Evolutionary conservation across 345 rosid species (phyloP).

Genomic region (Brassica napus): DNA sequence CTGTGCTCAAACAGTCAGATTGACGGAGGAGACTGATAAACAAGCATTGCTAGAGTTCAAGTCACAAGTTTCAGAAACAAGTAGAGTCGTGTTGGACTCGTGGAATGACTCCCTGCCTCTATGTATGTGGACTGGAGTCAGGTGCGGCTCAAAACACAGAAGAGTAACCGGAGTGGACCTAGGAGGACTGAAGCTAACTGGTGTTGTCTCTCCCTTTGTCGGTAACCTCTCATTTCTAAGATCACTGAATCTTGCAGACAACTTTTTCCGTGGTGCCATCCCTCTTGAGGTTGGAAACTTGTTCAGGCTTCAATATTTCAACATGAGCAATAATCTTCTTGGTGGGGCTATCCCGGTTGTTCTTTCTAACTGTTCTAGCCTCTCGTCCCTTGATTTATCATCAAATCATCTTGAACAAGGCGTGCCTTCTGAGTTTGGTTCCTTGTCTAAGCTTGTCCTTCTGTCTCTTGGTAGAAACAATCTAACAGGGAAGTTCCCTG

Average conservation of each 20-base stretch:
- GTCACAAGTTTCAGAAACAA: slow-evolving; percentile 25
- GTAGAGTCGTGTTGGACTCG: slow-evolving; percentile 12
- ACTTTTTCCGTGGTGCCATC: slow-evolving; percentile 17
- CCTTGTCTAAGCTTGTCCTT: slow-evolving; percentile 10
- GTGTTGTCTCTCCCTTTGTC: slow-evolving; percentile 29
- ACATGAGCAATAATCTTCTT: slow-evolving; percentile 28
- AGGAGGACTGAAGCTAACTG: slow-evolving; percentile 9
- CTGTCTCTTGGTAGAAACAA: slow-evolving; percentile 31
- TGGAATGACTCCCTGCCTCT: slow-evolving; percentile 38
- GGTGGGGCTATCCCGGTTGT: slow-evolving; percentile 24
- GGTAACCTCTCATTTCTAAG: slow-evolving; percentile 44
- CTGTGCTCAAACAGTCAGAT: slow-evolving; percentile 21
- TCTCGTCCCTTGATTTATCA: slow-evolving; percentile 27
- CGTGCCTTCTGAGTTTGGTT: slow-evolving; percentile 24
- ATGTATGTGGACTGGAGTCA: slow-evolving; percentile 34
- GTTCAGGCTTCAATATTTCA: slow-evolving; percentile 28
- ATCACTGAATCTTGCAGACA: slow-evolving; percentile 25
- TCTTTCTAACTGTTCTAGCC: slow-evolving; percentile 28
- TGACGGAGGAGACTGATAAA: slow-evolving; percentile 36
- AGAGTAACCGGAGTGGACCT: slow-evolving; percentile 34
- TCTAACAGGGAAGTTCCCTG: slow-evolving; percentile 31
- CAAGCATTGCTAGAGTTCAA: slow-evolving; percentile 33
- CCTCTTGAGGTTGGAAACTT: slow-evolving; percentile 25
- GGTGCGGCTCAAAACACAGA: slow-evolving; percentile 12
- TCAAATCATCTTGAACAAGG: slow-evolving; percentile 28